Base-by-base conservation (phyloP, 2,329 filamentous ascomycete species). In the Cladophialophora yegresii region DNA sequence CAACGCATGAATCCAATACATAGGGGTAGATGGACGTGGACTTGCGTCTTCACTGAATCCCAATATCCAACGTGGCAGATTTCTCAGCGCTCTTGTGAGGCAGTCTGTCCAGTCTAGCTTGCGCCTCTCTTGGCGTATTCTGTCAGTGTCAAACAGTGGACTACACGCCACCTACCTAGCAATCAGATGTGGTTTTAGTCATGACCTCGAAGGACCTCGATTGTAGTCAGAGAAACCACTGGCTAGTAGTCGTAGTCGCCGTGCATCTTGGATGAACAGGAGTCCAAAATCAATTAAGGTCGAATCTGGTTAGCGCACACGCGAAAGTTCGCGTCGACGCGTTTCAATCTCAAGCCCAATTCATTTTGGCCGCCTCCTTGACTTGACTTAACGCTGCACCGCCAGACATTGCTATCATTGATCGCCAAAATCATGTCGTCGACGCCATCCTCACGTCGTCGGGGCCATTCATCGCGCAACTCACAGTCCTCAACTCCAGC, bases 401-500 rank as follows among this genome's bases (percentile, higher is more conserved):
- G 13, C 9, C 20, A 4, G 16, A 61, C 33, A 43, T 36, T 40
- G 54, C 54, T 50, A 33, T 10, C 28, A 23, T 33, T 23, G 26
- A 30, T 20, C 49, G 20, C 20, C 53, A 26, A 26, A 26, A 62
- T 30, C 10, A 68, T 68, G 66, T 68, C 66, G 78, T 80, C 79
- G 66, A 79, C 79, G 49, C 78, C 79, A 43, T 73, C 77, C 63
- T 75, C 77, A 66, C 76, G 75, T 56, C 76, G 78, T 66, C 76
- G 78, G 64, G 77, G 77, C 62, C 77, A 77, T 45, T 74, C 77
- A 36, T 71, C 77, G 10, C 76, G 76, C 57, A 75, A 77, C 62
- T 75, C 78, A 45, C 70, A 74, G 33, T 76, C 77, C 30, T 73
- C 78, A 22, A 79, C 78, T 54, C 77, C 77, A 32, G 65, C 75